Conservation (phyloP, 768 basidiomycete species). For the Macrolepiota fuliginosa region DNA sequence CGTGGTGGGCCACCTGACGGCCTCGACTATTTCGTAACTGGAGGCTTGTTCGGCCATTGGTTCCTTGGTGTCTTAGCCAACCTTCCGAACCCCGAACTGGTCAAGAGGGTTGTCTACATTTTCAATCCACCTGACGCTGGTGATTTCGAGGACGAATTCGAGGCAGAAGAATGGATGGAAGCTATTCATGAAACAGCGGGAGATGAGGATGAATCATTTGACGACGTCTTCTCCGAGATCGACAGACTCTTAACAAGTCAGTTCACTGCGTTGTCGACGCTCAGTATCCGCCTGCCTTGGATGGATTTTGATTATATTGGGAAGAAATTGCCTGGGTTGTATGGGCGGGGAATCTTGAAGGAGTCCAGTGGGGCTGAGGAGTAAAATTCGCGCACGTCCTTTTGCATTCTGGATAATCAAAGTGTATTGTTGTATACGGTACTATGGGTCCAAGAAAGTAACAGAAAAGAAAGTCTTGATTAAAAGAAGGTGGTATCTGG, state of each 20-base stretch:
- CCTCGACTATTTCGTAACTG: neutral
- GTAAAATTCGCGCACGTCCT: neutral
- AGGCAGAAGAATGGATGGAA: neutral
- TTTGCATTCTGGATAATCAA: neutral
- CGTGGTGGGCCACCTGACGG: neutral
- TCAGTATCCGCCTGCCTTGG: neutral
- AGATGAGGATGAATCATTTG: neutral
- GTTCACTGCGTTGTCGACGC: neutral
- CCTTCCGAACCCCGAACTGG: neutral
- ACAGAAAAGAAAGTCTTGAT: neutral
- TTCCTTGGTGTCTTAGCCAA: neutral
- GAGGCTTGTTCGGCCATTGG: neutral
- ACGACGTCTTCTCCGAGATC: neutral
- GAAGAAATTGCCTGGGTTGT: neutral
- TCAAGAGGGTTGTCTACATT: neutral
- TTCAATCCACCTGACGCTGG: neutral
- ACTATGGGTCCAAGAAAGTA: slow-evolving; percentile 2
- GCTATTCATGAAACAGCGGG: neutral
- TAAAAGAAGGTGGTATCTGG: slow-evolving; percentile 11
- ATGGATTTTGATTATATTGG: neutral
- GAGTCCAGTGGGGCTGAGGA: neutral
- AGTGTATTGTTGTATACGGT: neutral
- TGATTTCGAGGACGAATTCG: neutral
- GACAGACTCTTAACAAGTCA: neutral
- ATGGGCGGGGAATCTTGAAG: neutral